phyloP scores from a whole-genome alignment of 75 land plant genomes.

The Cryptomeria japonica region DNA sequence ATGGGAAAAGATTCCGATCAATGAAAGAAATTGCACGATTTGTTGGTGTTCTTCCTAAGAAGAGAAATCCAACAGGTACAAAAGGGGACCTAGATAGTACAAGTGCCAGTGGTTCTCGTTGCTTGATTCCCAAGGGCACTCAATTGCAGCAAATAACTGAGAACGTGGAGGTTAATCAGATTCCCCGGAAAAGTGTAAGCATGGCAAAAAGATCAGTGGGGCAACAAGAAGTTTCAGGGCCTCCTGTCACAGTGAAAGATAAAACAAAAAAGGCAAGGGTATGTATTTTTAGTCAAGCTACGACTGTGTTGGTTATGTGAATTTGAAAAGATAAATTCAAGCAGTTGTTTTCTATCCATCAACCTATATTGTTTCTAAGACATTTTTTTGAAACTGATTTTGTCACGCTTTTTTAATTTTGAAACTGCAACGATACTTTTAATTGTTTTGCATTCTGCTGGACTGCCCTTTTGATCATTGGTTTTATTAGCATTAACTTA shows the following conservation, averaged over 20 bases:
- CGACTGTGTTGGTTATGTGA: not conserved
- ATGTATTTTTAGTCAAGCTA: constrained; percentile 7
- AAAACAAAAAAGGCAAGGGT: not conserved
- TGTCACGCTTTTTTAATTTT: not conserved
- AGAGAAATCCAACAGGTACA: not conserved
- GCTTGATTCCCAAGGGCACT: not conserved
- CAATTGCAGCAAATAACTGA: not conserved
- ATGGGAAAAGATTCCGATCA: constrained; percentile 11
- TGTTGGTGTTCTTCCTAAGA: constrained; percentile 3
- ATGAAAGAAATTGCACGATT: constrained; percentile 5
- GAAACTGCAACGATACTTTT: not conserved
- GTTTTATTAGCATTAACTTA: not conserved
- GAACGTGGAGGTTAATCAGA: not conserved
- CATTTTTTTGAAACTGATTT: not conserved
- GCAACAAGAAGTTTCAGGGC: not conserved
- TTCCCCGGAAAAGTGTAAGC: not conserved
- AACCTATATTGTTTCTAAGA: not conserved
- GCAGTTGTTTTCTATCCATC: not conserved
- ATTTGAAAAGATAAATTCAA: not conserved
- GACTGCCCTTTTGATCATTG: not conserved
- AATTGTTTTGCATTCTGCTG: not conserved
- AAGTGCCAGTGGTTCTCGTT: not conserved
- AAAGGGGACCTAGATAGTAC: not conserved
- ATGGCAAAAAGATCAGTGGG: not conserved
- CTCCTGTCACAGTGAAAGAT: not conserved